Conservation (phyloP, 2,329 filamentous ascomycete species). For the Alternaria ethzedia region DNA sequence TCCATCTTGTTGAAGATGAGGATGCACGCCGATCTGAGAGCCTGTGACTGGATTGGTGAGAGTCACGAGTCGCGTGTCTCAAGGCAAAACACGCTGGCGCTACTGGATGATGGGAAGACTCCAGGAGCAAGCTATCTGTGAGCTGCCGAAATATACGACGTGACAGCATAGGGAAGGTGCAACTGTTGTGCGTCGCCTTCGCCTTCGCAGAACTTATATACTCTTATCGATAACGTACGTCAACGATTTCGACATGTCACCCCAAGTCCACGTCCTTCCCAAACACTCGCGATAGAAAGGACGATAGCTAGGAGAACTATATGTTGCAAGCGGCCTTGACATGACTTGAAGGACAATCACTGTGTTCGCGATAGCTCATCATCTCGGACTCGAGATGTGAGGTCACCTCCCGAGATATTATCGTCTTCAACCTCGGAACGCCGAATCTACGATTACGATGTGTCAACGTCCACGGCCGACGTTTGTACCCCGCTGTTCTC, state of each 20-base stretch:
- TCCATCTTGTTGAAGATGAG: slow-evolving; percentile 78
- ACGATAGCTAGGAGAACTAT: not conserved
- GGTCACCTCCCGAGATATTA: slow-evolving; percentile 33
- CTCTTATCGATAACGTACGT: slow-evolving; percentile 16
- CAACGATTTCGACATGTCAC: not conserved
- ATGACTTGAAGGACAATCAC: slow-evolving; percentile 2
- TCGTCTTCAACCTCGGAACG: slow-evolving; percentile 33
- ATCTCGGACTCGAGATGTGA: not conserved
- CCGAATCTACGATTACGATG: slow-evolving; percentile 3
- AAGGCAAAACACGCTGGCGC: slow-evolving; percentile 17
- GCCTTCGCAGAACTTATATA: not conserved
- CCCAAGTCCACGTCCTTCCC: not conserved
- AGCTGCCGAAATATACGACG: slow-evolving; percentile 45
- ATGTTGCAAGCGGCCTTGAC: not conserved
- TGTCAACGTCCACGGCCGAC: slow-evolving; percentile 26
- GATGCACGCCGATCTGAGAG: slow-evolving; percentile 31
- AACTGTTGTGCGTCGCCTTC: slow-evolving; percentile 4
- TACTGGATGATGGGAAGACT: slow-evolving; percentile 7
- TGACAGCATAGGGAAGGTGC: slow-evolving; percentile 43
- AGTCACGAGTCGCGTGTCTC: slow-evolving; percentile 18
- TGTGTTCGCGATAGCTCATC: slow-evolving; percentile 72
- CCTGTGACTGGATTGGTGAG: slow-evolving; percentile 6
- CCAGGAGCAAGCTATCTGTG: slow-evolving; percentile 42
- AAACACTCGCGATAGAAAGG: not conserved
- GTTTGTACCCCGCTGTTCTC: slow-evolving; percentile 24